Evolutionary conservation across 2,329 filamentous ascomycete genomes (phyloP), one percentile per base, ranked within the genome.

Genomic region (Parastagonospora avenae): DNA sequence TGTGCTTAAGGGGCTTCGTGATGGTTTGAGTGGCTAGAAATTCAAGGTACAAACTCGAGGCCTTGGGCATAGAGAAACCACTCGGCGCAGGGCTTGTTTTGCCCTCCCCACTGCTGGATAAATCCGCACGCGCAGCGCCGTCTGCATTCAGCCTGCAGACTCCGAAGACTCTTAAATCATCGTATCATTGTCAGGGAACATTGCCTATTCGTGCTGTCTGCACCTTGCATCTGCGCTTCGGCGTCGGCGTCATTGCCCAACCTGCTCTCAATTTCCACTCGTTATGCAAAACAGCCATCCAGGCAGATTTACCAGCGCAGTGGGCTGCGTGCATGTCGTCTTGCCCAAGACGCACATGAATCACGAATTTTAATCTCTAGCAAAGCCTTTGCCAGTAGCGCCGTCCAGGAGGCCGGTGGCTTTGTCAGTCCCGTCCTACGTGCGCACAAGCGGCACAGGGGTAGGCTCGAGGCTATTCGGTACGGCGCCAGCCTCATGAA

Each of bases 81-180:
- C 39, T 38, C 37, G 45, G 9, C 15, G 36, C 36, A 24, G n/a
- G 36, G n/a, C 35, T 24, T 46, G 27, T 39, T 19, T 39, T 44
- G 30, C 31, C 42, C 10, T 30, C 24, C 9, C 15, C n/a, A 12
- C 24, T 12, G n/a, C 41, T 47, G 31, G 33, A 44, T 46, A 16
- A 14, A n/a, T 16, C 15, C 35, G 14, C 35, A 28, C 24, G 45
- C 42, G 42, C 35, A 35, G 46, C 45, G 44, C 47, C 48, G 12
- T 36, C 55, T 56, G 47, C 46, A 54, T 58, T 49, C 54, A 55
- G 59, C 55, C 43, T 55, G 41, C 48, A 48, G n/a, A 6, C 27
- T 50, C 60, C 52, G 53, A 48, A 30, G 42, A 15, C 29, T 41
- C 42, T 30, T 50, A 30, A n/a, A 31, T 38, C 31, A 24, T 41